Evolutionary conservation across 257 asterid species (phyloP), one percentile per base, ranked within the genome.

Genomic region (Lycium ferocissimum): DNA sequence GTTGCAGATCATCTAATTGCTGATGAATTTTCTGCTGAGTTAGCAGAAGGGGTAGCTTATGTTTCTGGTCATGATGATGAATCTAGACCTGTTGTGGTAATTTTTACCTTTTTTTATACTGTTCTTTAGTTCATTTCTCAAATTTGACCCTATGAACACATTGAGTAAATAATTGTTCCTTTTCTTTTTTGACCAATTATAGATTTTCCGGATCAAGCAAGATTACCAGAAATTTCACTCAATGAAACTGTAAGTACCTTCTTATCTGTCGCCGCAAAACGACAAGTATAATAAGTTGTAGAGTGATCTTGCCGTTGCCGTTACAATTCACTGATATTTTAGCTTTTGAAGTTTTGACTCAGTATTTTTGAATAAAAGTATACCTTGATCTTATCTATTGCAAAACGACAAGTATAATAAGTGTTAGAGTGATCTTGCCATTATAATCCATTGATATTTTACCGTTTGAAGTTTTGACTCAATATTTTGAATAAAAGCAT

Each of bases 11-110:
- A 89, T 88, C 87, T 97, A 89, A 94, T 95, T 54, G 99, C 98
- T 59, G 98, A 97, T 91, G 98, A 97, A 80, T 97, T 97, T 89
- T 95, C 98, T 6, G 97, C 95, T 69, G 99, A 97, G 93, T 89
- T 97, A 5, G 95, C 97, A 62, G 99, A 97, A 56, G 99, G 99
- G 37, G 56, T 89, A 6, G 99, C 99, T 85, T 97, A 92, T 89
- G 98, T 97, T 84, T 97, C 98, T 84, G 99, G 99, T 56, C 93
- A 91, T 33, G 99, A 97, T 85, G 97, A 94, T 82, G 94, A 94
- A 86, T 91, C 90, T 40, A 93, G 98, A 69, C 99, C 99, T 47
- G 98, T 95, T 57, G 12, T 95, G 94, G 99, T 97, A 92, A 79
- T 56, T 22, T 82, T 26, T 9, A n/a, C 18, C 38, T 57, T 71